These are phyloP conservation scores for Tylopilus sp. DNA, from an alignment of 1,284 basidiomycete species.

Conservation along the genomic window DNA sequence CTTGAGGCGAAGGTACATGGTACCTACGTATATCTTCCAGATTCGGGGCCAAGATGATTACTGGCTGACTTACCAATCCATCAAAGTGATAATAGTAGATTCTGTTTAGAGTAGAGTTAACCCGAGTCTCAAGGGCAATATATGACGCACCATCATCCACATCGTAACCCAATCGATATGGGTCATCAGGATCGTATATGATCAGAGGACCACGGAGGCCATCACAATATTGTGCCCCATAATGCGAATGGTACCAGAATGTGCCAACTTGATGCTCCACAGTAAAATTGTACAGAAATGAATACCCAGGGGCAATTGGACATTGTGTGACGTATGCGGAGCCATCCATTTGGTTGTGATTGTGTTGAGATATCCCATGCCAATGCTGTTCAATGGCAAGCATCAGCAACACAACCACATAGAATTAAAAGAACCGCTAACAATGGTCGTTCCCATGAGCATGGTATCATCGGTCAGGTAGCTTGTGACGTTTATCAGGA, in stretches of 20 bases:
- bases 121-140: not conserved
- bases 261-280: slow-evolving; percentile 52
- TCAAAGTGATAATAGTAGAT: slow-evolving; percentile 47
- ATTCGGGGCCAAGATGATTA: not conserved
- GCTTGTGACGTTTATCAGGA: slow-evolving; percentile 28
- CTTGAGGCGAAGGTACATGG: slow-evolving; percentile 18
- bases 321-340: slow-evolving; percentile 38
- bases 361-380: slow-evolving; percentile 40
- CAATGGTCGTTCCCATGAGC: slow-evolving; percentile 40
- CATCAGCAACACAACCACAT: slow-evolving; percentile 30
- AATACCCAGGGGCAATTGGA: slow-evolving; percentile 30
- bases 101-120: slow-evolving; percentile 35
- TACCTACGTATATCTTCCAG: slow-evolving; percentile 43
- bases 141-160: slow-evolving; percentile 40
- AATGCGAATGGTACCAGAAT: slow-evolving; percentile 57
- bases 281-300: slow-evolving; percentile 40
- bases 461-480: slow-evolving; percentile 25
- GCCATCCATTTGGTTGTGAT: slow-evolving; percentile 32
- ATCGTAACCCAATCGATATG: slow-evolving; percentile 40
- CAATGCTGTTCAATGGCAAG: slow-evolving; percentile 28
- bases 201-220: slow-evolving; percentile 30
- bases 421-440: slow-evolving; percentile 31
- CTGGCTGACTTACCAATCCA: slow-evolving; percentile 28
- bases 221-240: slow-evolving; percentile 36
- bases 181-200: slow-evolving; percentile 45